Base-by-base conservation (phyloP, 345 rosid genomes). In the Toxicodendron radicans region DNA sequence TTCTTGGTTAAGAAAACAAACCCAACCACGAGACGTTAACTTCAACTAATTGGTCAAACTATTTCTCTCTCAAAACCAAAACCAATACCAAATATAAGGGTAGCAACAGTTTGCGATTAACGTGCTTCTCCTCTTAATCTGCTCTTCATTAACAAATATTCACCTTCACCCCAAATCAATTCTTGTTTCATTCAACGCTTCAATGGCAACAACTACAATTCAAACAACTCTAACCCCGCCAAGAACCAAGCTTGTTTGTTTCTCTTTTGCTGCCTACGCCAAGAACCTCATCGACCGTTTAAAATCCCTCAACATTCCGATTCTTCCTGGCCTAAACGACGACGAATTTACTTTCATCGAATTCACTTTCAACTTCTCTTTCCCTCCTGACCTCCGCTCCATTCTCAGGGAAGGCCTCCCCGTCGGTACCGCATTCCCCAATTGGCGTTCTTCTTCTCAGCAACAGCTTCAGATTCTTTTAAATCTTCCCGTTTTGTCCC, bases 301-400 rank as follows among this genome's bases (percentile, higher is more conserved):
- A 18, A 75, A 61, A 58, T 87, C 90, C 7, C 81, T 81, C 35
- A 68, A 86, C 76, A 45, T 92, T 61, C 85, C 87, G 0, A 82
- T 89, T 72, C 83, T 82, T 21, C 87, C 87, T 0, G 97, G 97
- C 32, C 84, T 94, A 23, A 83, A 85, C n/a, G 88, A 81, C 75
- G 74, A 66, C 17, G 97, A 94, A 80, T 87, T 94, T 81, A 23
- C 78, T 70, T 65, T 79, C 65, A 76, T 92, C 30, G 96, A 94
- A 76, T 85, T 91, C 14, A 58, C 74, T n/a, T 83, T 87, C 62
- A 62, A 75, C 57, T 86, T 94, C 85, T 74, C 90, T 13, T 94
- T 92, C 84, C 98, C 98, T 21, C 88, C 86, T 0, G 98, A 94
- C 81, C 94, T 94, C 75, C 94, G 97, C 41, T 83, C 87, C 16